These are phyloP conservation scores for Pichia sp. DNA, from an alignment of 1,139 yeast genomes.

Conservation along the genomic window DNA sequence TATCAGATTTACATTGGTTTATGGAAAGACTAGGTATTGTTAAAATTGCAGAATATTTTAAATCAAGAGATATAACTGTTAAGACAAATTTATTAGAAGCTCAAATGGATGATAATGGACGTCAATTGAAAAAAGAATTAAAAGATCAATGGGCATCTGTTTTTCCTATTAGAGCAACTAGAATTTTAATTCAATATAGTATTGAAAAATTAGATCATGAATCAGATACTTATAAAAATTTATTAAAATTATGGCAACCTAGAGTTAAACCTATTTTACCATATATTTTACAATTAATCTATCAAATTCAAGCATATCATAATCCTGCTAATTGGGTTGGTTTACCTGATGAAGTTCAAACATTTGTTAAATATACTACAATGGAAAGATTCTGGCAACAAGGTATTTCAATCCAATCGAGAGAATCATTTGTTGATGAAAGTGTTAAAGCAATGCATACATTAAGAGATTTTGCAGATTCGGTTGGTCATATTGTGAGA, in stretches of 20 bases:
- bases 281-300: constrained; percentile 75
- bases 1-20: constrained; percentile 89
- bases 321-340: constrained; percentile 88
- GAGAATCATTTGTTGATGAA: constrained; percentile 92
- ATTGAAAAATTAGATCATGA: constrained; percentile 83
- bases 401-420: constrained; percentile 90
- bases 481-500: constrained; percentile 94
- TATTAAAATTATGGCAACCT: constrained; percentile 84
- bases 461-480: constrained; percentile 91
- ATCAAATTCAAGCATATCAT: constrained; percentile 91
- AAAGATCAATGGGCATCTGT: constrained; percentile 91
- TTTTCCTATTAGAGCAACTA: constrained; percentile 92
- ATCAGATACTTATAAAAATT: constrained; percentile 65
- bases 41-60: constrained; percentile 85
- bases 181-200: constrained; percentile 91
- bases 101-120: constrained; percentile 89
- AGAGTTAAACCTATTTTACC: constrained; percentile 89
- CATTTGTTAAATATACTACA: constrained; percentile 82
- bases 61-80: constrained; percentile 73
- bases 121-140: constrained; percentile 62
- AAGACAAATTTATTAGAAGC: constrained; percentile 68
- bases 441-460: constrained; percentile 92
- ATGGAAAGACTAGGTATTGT: constrained; percentile 97
- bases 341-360: constrained; percentile 81
- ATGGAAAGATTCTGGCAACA: constrained; percentile 98